A percentile compares a stretch with the other conserved stretches of the same genome.
Conservation (phyloP, 108 stramenopile genomes). For the Cylindrotheca closterium region DNA sequence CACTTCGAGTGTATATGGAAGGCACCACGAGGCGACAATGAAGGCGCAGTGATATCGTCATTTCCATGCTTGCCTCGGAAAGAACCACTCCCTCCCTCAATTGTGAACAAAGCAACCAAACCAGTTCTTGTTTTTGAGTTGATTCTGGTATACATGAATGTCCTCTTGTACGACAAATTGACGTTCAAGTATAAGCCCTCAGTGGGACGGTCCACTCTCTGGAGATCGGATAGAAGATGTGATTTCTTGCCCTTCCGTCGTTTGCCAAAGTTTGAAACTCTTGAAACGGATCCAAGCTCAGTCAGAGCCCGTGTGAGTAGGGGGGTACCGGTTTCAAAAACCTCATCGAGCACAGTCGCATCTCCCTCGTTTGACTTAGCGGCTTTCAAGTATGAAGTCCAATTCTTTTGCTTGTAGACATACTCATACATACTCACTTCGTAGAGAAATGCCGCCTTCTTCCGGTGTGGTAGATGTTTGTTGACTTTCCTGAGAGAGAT, state of each 20-base stretch:
- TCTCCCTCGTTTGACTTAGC: conserved; percentile 34
- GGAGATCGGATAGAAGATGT: conserved; percentile 59
- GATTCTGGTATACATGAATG: conserved; percentile 81
- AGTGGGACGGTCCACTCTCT: conserved; percentile 50
- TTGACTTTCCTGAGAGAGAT: conserved; percentile 60
- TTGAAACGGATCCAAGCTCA: conserved; percentile 84
- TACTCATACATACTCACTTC: conserved; percentile 92
- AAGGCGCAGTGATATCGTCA: conserved; percentile 43
- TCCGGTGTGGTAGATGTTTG: conserved; percentile 88
- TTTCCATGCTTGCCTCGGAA: conserved; percentile 16
- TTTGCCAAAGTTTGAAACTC: conserved; percentile 9
- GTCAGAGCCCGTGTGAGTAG: conserved; percentile 74
- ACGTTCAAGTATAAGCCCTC: conserved; percentile 71
- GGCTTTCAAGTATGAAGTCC: conserved; percentile 51
- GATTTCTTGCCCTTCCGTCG: conserved; percentile 41
- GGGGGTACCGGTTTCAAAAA: conserved; percentile 88
- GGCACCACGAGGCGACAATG: conserved; percentile 23
- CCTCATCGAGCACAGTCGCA: conserved; percentile 58
- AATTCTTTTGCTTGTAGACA: conserved; percentile 53
- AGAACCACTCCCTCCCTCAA: conserved; percentile 55
- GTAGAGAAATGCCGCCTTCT: conserved; percentile 62
- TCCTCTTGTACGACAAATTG: conserved; percentile 58
- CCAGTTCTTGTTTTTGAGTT: conserved; percentile 69
- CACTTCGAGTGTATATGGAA: conserved; percentile 60
- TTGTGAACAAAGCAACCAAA: conserved; percentile 67